Conservation (phyloP, 1,139 yeast genomes). For the Taphrina wiesneri region DNA sequence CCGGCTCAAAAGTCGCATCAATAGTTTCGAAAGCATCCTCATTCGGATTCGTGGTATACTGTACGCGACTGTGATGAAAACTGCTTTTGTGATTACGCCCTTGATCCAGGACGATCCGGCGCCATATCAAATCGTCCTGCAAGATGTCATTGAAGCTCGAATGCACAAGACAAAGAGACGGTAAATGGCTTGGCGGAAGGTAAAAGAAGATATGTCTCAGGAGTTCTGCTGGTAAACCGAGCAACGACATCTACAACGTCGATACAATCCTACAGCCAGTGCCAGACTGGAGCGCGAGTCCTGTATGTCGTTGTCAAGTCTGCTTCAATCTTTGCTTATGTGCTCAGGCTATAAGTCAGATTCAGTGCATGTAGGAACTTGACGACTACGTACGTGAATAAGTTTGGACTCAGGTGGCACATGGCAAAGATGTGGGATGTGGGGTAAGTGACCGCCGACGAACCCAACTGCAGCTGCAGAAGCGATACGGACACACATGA, state of each 20-base stretch:
- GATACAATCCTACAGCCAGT: no score
- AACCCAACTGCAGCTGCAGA: no score
- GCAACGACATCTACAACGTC: background rate
- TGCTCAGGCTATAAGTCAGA: no score
- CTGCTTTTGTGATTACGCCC: background rate
- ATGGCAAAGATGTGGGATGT: no score
- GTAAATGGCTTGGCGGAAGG: background rate
- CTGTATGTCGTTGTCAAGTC: no score
- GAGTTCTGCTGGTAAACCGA: conserved; percentile 1
- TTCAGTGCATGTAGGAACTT: no score
- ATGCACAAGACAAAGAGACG: conserved; percentile 1
- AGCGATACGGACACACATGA: no score
- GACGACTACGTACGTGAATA: no score
- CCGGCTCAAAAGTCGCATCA: background rate
- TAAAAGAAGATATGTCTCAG: background rate
- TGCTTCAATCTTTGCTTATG: no score
- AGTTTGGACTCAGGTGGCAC: no score
- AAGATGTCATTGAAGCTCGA: background rate
- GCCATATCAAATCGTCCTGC: conserved; percentile 2
- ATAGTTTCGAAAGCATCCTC: background rate
- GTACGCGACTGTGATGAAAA: background rate
- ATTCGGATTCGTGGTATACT: background rate
- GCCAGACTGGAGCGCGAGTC: no score
- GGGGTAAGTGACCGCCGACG: no score
- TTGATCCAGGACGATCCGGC: background rate